Evolutionary conservation across 202 grass and related monocot species (phyloP).

Genomic region (Panicum virgatum): DNA sequence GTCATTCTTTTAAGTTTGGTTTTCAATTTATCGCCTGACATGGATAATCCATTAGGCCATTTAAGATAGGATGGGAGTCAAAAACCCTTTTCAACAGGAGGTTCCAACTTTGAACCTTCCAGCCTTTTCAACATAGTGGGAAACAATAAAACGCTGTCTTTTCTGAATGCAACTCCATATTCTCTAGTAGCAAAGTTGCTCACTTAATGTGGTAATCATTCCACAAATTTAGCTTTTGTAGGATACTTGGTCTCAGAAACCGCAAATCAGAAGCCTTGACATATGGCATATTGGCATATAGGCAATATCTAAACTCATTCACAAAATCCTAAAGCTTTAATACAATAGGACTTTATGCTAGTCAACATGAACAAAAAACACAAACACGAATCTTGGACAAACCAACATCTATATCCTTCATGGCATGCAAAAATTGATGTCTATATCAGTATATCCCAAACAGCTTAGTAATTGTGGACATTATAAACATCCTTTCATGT

Average conservation of each 20-base stretch:
- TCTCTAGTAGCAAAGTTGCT: neutral
- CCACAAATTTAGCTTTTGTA: neutral
- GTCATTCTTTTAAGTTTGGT: neutral
- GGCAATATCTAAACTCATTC: neutral
- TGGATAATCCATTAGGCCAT: neutral
- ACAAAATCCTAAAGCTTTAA: neutral
- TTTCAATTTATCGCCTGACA: neutral
- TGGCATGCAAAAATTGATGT: neutral
- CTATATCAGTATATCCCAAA: neutral
- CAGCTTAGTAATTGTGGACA: neutral
- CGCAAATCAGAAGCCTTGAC: neutral
- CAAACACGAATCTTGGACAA: neutral
- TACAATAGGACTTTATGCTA: neutral
- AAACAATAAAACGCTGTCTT: neutral
- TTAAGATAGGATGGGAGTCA: neutral
- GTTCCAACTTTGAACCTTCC: neutral
- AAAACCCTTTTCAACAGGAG: neutral
- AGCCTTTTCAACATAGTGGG: neutral
- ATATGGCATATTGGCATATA: slow-evolving; percentile 10
- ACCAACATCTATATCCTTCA: neutral
- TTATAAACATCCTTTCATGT: neutral
- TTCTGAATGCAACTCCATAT: neutral
- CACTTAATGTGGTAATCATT: neutral
- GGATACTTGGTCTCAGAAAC: slow-evolving; percentile 1
- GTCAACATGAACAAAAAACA: neutral